A percentile compares a stretch with the other conserved stretches of the same genome.
These are phyloP conservation scores for Rhizophagus clarus DNA, from an alignment of 192 early-diverging fungal genomes.

Conservation along the genomic window DNA sequence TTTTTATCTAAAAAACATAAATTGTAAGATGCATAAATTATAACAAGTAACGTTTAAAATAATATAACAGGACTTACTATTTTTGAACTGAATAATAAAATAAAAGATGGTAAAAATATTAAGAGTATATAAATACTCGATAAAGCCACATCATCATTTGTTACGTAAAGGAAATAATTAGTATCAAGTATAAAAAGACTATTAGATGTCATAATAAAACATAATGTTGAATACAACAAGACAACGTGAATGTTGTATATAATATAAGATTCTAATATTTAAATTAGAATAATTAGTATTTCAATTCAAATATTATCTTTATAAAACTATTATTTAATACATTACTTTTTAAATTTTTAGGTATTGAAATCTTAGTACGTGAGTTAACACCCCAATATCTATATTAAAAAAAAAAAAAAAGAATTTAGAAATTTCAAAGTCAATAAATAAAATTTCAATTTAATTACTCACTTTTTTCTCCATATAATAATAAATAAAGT, in stretches of 20 bases:
- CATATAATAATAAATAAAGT: not conserved
- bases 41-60: not conserved
- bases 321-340: not conserved
- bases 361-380: not conserved
- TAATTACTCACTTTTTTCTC: not conserved
- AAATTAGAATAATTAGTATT: not conserved
- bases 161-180: too few relatives aligned
- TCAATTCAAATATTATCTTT: not conserved
- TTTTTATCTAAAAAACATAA: not conserved
- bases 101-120: not conserved
- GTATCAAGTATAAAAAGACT: too few relatives aligned
- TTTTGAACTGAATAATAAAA: not conserved
- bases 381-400: not conserved
- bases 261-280: not conserved
- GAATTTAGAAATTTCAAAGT: too few relatives aligned
- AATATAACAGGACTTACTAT: not conserved
- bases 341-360: not conserved
- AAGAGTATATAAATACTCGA: not conserved
- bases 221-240: not conserved
- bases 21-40: too few relatives aligned
- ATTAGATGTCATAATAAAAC: not conserved
- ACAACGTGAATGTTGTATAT: not conserved
- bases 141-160: too few relatives aligned
- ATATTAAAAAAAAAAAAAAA: too few relatives aligned
- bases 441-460: too few relatives aligned